Conservation (phyloP, 352 stramenopile genomes). For the Globisporangium splendens region DNA sequence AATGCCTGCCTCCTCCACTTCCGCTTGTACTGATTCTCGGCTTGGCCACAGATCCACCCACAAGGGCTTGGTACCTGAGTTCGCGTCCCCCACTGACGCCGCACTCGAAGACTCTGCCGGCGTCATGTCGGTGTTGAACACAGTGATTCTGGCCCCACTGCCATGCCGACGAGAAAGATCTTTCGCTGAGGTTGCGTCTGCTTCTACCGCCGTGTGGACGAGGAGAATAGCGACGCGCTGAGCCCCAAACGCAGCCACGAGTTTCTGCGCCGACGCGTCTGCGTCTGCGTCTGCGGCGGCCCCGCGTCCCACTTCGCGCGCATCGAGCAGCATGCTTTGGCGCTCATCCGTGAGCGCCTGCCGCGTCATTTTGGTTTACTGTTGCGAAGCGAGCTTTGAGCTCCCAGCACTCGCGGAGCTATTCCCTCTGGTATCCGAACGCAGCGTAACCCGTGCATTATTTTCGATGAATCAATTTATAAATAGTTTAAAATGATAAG, state of each 20-base stretch:
- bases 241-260: constrained; percentile 16
- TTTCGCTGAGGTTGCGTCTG: constrained; percentile 3
- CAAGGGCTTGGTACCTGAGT: not conserved
- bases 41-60: constrained; percentile 15
- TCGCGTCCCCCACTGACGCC: not conserved
- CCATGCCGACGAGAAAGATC: constrained; percentile 18
- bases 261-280: constrained; percentile 6
- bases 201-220: not conserved
- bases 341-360: constrained; percentile 5
- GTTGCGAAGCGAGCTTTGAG: not conserved
- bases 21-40: not conserved
- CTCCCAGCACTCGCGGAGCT: not conserved
- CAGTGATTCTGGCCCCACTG: constrained; percentile 21
- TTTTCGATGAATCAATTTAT: no score
- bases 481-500: no score
- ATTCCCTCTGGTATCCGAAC: not conserved
- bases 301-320: constrained; percentile 27
- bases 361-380: constrained; percentile 16
- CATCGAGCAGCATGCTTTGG: constrained; percentile 27
- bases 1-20: not conserved
- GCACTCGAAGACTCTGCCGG: not conserved
- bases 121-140: constrained; percentile 18
- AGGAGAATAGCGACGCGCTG: constrained; percentile 30
- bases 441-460: no score
- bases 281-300: not conserved